A percentile compares a stretch with the other conserved stretches of the same genome.
Evolutionary conservation across 75 land plant genomes (phyloP).

Genomic region (Adiantum capillusveneris): DNA sequence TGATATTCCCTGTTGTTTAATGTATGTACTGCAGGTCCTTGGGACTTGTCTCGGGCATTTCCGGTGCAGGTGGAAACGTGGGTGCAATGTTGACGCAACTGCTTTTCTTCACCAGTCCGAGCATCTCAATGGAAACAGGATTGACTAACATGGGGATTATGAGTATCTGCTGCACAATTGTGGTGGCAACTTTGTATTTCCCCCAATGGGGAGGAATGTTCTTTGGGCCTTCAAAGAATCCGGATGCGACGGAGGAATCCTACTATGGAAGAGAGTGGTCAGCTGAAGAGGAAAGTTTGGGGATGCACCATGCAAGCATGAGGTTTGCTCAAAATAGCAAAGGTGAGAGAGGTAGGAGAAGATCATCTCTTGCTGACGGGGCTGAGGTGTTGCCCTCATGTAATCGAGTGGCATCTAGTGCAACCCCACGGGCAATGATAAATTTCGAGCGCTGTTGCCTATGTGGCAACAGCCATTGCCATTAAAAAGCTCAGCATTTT

Average conservation of each 20-base stretch:
- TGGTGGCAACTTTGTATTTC: slow-evolving; percentile 35
- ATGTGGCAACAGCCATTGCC: too few relatives aligned
- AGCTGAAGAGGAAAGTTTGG: too few relatives aligned
- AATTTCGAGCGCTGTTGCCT: too few relatives aligned
- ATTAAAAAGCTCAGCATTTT: too few relatives aligned
- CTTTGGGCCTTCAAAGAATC: slow-evolving; percentile 37
- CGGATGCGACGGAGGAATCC: slow-evolving; percentile 35
- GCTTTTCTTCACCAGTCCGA: slow-evolving; percentile 49
- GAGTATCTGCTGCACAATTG: slow-evolving; percentile 44
- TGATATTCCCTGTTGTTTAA: neutral
- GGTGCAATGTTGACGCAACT: slow-evolving; percentile 64
- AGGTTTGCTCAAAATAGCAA: too few relatives aligned
- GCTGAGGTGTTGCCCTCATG: too few relatives aligned
- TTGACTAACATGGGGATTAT: slow-evolving; percentile 39
- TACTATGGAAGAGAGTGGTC: too few relatives aligned
- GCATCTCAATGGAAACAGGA: slow-evolving; percentile 35
- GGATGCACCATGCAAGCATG: too few relatives aligned
- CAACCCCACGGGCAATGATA: too few relatives aligned
- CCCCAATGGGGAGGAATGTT: slow-evolving; percentile 78
- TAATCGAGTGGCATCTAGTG: too few relatives aligned
- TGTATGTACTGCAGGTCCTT: slow-evolving; percentile 44
- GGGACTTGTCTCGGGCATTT: slow-evolving; percentile 61
- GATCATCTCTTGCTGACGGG: too few relatives aligned
- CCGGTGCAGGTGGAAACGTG: slow-evolving; percentile 67
- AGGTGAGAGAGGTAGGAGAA: too few relatives aligned